Evolutionary conservation across 352 stramenopile species (phyloP).

Genomic region (Globisporangium lucens): DNA sequence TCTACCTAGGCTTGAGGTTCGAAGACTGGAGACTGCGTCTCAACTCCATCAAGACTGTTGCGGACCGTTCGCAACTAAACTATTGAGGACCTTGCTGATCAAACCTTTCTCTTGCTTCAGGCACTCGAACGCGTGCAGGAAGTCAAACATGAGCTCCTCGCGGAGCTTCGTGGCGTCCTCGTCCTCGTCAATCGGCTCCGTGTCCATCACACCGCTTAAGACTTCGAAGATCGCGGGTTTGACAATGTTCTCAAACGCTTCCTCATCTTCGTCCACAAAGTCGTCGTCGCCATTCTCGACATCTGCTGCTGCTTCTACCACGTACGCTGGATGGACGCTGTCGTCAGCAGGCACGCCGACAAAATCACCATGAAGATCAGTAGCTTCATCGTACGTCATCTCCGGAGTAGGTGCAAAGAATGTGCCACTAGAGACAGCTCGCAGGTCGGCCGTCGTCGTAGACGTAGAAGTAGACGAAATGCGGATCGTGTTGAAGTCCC

Average conservation of each 20-base stretch:
- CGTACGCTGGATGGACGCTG: slow-evolving; percentile 5
- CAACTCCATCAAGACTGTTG: slow-evolving; percentile 12
- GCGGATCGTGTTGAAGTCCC: slow-evolving; percentile 78
- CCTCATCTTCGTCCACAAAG: slow-evolving; percentile 31
- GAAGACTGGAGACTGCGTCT: neutral
- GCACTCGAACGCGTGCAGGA: slow-evolving; percentile 73
- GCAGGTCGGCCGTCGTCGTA: neutral
- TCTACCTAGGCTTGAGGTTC: neutral
- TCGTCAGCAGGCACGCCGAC: neutral
- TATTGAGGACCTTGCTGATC: slow-evolving; percentile 64
- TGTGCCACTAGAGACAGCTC: neutral
- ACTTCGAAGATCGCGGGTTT: slow-evolving; percentile 82
- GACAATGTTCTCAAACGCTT: slow-evolving; percentile 62
- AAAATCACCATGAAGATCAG: neutral
- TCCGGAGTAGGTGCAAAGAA: slow-evolving; percentile 14
- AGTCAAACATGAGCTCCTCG: slow-evolving; percentile 77
- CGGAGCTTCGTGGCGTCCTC: slow-evolving; percentile 39
- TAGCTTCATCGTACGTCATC: neutral
- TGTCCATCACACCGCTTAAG: slow-evolving; percentile 43
- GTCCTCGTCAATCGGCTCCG: slow-evolving; percentile 14
- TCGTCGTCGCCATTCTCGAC: slow-evolving; percentile 24
- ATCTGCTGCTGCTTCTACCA: slow-evolving; percentile 9
- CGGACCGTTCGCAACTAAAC: slow-evolving; percentile 27
- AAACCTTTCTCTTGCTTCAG: slow-evolving; percentile 62
- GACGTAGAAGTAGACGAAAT: slow-evolving; percentile 32